Percentiles rank a stretch among this genome's conserved stretches.
Evolutionary conservation across 192 early-diverging fungal species (phyloP).

Genomic region (Rhizophagus clarus): DNA sequence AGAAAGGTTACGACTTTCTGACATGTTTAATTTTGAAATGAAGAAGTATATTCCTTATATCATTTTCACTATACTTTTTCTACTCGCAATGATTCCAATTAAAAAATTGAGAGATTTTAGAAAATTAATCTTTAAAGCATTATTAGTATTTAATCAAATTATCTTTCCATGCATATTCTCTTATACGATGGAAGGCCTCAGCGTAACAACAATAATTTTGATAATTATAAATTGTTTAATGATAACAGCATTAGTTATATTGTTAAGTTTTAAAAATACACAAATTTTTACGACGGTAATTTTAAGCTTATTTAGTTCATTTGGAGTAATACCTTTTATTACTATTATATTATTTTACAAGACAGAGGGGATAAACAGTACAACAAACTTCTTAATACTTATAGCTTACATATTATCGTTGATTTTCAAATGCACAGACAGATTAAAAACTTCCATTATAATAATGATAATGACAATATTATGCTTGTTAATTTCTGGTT

Average conservation of each 20-base stretch:
- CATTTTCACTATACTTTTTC: slow-evolving; percentile 4
- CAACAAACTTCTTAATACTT: too few relatives aligned
- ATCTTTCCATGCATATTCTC: slow-evolving; percentile 20
- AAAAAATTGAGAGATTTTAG: neutral
- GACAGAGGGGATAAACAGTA: too few relatives aligned
- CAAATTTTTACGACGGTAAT: too few relatives aligned
- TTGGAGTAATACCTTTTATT: too few relatives aligned
- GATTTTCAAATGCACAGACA: too few relatives aligned
- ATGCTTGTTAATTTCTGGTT: neutral
- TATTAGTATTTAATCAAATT: neutral
- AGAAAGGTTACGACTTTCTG: neutral
- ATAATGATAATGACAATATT: neutral
- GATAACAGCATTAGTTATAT: neutral
- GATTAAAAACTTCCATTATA: neutral
- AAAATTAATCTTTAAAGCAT: neutral
- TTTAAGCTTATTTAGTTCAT: too few relatives aligned
- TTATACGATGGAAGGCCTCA: slow-evolving; percentile 13
- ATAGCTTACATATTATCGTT: too few relatives aligned
- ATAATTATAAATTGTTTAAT: neutral
- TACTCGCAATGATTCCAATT: slow-evolving; percentile 6
- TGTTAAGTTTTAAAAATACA: too few relatives aligned
- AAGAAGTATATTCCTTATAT: slow-evolving; percentile 22
- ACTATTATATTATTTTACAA: too few relatives aligned
- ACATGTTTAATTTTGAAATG: slow-evolving; percentile 25
- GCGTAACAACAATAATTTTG: neutral